These are phyloP conservation scores for Binderoboletus segoi DNA, from an alignment of 1,284 basidiomycete species.

Conservation along the genomic window DNA sequence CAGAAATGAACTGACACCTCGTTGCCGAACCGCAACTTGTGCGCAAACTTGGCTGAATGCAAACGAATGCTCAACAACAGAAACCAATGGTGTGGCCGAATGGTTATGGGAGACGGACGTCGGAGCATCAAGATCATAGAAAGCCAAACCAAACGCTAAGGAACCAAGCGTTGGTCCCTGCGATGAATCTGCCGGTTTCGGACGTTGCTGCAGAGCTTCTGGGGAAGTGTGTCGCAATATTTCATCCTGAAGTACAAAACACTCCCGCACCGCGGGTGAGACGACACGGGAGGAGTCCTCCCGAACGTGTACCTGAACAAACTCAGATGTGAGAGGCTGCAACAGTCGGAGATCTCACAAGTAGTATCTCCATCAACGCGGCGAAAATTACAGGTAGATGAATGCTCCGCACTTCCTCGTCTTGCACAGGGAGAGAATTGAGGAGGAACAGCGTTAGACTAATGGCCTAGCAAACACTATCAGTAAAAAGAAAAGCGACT, in stretches of 20 bases:
- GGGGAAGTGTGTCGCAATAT: slow-evolving; percentile 56
- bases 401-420: slow-evolving; percentile 79
- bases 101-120: slow-evolving; percentile 21
- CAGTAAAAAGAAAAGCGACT: neutral
- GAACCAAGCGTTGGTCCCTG: slow-evolving; percentile 41
- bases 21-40: slow-evolving; percentile 36
- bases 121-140: slow-evolving; percentile 55
- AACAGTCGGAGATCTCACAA: slow-evolving; percentile 45
- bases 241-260: slow-evolving; percentile 54
- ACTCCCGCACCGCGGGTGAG: slow-evolving; percentile 43
- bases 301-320: slow-evolving; percentile 44
- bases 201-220: slow-evolving; percentile 51
- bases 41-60: slow-evolving; percentile 51
- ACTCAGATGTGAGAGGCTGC: slow-evolving; percentile 5
- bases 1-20: slow-evolving; percentile 32
- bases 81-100: slow-evolving; percentile 54
- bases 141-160: slow-evolving; percentile 57
- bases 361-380: slow-evolving; percentile 62
- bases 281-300: slow-evolving; percentile 38
- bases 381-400: slow-evolving; percentile 81
- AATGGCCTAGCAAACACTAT: slow-evolving; percentile 50
- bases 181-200: slow-evolving; percentile 43
- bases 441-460: slow-evolving; percentile 71
- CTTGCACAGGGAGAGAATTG: slow-evolving; percentile 69
- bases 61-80: slow-evolving; percentile 57